These are phyloP conservation scores for Nemania diffusa DNA, from an alignment of 2,329 filamentous ascomycete species.

Conservation along the genomic window DNA sequence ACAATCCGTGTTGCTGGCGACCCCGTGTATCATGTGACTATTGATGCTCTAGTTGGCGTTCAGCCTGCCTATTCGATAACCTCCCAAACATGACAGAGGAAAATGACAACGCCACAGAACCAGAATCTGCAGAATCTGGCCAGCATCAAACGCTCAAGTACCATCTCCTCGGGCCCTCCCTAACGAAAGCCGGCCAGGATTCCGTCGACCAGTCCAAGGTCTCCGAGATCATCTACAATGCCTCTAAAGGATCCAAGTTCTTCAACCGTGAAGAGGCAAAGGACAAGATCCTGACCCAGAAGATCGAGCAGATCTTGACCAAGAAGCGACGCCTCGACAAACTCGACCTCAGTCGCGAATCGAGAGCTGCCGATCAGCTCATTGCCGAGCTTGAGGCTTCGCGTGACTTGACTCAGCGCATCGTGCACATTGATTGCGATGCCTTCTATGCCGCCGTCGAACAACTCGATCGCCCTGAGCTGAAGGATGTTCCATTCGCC, in stretches of 20 bases:
- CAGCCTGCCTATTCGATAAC: conserved; percentile 4
- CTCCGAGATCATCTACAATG: conserved; percentile 95
- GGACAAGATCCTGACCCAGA: conserved; percentile 84
- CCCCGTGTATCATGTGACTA: conserved; percentile 24
- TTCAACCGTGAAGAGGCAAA: conserved; percentile 90
- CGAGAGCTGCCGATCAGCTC: conserved; percentile 81
- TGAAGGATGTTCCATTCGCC: conserved; percentile 88
- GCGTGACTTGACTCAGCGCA: conserved; percentile 82
- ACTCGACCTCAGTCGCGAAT: conserved; percentile 76
- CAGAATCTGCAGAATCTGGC: conserved; percentile 23
- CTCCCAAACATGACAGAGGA: conserved; percentile 25
- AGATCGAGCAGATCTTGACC: conserved; percentile 81
- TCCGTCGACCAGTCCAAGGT: conserved; percentile 94
- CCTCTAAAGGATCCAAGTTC: conserved; percentile 95
- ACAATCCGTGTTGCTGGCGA: neutral
- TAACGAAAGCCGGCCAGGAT: conserved; percentile 94
- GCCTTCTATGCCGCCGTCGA: conserved; percentile 98
- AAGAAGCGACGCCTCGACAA: conserved; percentile 81
- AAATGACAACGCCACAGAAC: conserved; percentile 21
- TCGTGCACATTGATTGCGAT: conserved; percentile 96
- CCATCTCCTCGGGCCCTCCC: conserved; percentile 85
- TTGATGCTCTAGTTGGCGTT: neutral
- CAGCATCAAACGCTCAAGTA: conserved; percentile 80
- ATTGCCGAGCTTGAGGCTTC: conserved; percentile 81
- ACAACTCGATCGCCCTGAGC: conserved; percentile 82